Base-by-base conservation (phyloP, 2,329 filamentous ascomycete species). In the Stachybotrys echinatus region DNA sequence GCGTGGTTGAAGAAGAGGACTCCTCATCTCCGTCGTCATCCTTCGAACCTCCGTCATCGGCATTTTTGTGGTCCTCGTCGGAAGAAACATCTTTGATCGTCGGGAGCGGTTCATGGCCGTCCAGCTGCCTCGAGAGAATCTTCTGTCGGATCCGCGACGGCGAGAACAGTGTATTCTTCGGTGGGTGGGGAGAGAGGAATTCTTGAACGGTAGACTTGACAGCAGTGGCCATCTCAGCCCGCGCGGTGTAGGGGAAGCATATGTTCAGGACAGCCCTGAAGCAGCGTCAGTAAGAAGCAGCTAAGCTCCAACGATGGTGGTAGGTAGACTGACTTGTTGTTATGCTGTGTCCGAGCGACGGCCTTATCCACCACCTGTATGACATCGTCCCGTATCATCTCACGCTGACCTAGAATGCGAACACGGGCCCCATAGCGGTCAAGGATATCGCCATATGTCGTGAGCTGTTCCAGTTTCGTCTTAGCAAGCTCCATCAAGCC, bases 401-500 rank as follows among this genome's bases (percentile, higher is more conserved):
- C 85, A 51, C 88, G 80, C 65, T 95, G 88, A 21, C 94, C 94
- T 22, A 97, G 74, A 18, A 99, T 83, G 48, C 89, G 84, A 48
- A 99, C 85, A 49, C 85, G 82, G 23, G 92, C 94, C 31, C 92
- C 94, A 62, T 97, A 99, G 55, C 89, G 85, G 61, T 97, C 91
- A 37, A 99, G 79, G 22, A 99, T 76, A 62, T 96, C 92, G 23
- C 94, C 94, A 61, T 99, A 94, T 63, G 96, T 89, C 22, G 89
- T 85, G 59, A 99, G 76, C 68, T 99, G 94, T 52, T 88, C 84
- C 22, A 99, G 78, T 73, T 97, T 97, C 61, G 94, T 84, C 74
- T 96, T 96, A 53, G 92, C 92, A 78, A 99, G 90, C 65, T 95
- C 88, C 94, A 99, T 99, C 54, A 99, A 74, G 23, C 90, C 92